phyloP scores from a whole-genome alignment of 2,329 filamentous ascomycete species.

The Claviceps arundinis region DNA sequence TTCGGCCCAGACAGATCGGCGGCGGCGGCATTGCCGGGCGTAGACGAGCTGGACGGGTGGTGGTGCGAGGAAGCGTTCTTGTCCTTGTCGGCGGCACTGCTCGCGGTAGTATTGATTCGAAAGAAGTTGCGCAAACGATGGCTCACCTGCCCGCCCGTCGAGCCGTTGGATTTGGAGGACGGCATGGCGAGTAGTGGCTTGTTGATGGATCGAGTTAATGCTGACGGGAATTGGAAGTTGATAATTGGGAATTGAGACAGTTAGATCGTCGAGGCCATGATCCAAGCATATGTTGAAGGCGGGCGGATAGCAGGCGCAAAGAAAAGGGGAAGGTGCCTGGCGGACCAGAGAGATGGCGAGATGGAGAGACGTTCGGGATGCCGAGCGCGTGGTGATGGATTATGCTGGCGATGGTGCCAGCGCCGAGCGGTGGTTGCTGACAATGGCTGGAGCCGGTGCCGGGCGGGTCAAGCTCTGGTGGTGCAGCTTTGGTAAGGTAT shows the following conservation, averaged over 20 bases:
- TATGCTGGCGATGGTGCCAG: not conserved
- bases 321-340: not conserved
- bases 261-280: constrained; percentile 26
- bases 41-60: constrained; percentile 2
- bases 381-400: not conserved
- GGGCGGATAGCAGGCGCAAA: not conserved
- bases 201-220: not conserved
- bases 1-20: constrained; percentile 26
- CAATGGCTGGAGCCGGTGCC: not conserved
- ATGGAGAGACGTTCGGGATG: not conserved
- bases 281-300: constrained; percentile 13
- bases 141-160: constrained; percentile 45
- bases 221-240: not conserved
- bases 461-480: not conserved
- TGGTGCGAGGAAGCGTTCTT: constrained; percentile 9
- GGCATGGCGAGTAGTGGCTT: constrained; percentile 25
- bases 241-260: constrained; percentile 4
- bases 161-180: constrained; percentile 37
- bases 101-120: constrained; percentile 44
- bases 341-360: not conserved
- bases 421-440: too few relatives aligned
- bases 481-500: too few relatives aligned
- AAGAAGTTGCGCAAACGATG: constrained; percentile 61
- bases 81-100: constrained; percentile 23
- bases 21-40: constrained; percentile 8